phyloP scores from a whole-genome alignment of 2,329 filamentous ascomycete genomes.

The Epicoccum nigrum region DNA sequence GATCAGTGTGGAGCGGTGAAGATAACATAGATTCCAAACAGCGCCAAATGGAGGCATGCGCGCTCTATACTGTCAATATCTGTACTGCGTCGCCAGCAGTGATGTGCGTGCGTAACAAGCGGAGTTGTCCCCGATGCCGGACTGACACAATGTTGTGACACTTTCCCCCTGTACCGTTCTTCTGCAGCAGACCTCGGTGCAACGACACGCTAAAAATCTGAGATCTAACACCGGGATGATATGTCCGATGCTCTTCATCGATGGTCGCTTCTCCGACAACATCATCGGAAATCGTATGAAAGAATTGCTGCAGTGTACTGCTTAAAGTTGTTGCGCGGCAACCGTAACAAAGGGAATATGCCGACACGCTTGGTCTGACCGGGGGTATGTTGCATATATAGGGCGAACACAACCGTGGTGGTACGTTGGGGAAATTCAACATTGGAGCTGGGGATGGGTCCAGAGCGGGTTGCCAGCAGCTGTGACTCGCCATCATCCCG shows the following conservation, averaged over 20 bases:
- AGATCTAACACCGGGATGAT: too few relatives aligned
- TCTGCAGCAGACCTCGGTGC: slow-evolving; percentile 8
- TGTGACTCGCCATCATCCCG: slow-evolving; percentile 20
- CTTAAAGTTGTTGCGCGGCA: too few relatives aligned
- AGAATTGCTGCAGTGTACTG: too few relatives aligned
- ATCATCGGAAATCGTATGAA: too few relatives aligned
- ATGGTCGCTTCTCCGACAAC: too few relatives aligned
- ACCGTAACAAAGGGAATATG: too few relatives aligned
- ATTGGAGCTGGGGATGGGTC: slow-evolving; percentile 19
- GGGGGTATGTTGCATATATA: too few relatives aligned
- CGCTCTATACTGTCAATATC: slow-evolving; percentile 11
- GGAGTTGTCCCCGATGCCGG: slow-evolving; percentile 30
- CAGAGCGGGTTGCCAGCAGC: slow-evolving; percentile 32
- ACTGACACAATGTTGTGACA: slow-evolving; percentile 2
- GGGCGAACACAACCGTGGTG: too few relatives aligned
- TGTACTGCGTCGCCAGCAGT: slow-evolving; percentile 15
- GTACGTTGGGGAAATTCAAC: too few relatives aligned
- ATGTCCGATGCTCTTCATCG: too few relatives aligned
- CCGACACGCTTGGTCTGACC: too few relatives aligned
- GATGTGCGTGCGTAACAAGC: slow-evolving; percentile 15
- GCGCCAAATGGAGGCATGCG: slow-evolving; percentile 10
- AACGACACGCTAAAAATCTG: background rate
- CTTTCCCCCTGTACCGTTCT: background rate
- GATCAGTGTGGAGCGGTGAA: background rate
- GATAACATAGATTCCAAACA: background rate